Evolutionary conservation across 805 yeast genomes (phyloP), one percentile per base, ranked within the genome.

Genomic region (Candida pseudoglaebosa): DNA sequence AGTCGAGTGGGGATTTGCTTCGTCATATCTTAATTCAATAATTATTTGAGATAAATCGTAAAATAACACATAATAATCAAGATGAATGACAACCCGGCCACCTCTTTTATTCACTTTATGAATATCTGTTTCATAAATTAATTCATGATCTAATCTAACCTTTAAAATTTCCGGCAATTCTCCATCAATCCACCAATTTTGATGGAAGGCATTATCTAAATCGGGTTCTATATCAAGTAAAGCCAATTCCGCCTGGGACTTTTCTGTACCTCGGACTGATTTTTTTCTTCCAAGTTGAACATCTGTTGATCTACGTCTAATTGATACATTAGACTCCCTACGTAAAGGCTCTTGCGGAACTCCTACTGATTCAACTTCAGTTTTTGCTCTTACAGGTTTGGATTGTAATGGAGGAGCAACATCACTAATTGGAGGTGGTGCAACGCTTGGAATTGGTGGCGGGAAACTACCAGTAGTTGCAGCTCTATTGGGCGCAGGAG

Each of bases 1-100:
- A 1, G 83, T 67, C 1, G 67, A 54, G 10, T 72, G 54, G 1
- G 93, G 88, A 40, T 79, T 74, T 10, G 64, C 62, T 12, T 54
- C 48, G 28, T 80, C 81, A 50, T 67, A 87, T 16, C 72, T 67
- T 4, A 84, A 61, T 36, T 80, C 78, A 44, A 87, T 61, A 1
- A 75, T 62, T 3, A 80, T 65, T 48, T 82, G 87, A 1, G 93
- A 76, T 47, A 82, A 78, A 54, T 86, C 95, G 43, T 75, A 78
- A 57, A 79, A 82, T 29, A 89, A 60, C 10, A 88, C 68, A 53
- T 86, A 87, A 46, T 84, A 79, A 46, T 83, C 89, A 38, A 83
- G 70, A 45, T 75, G 67, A 4, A 69, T 61, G 5, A 73, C 61
- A 2, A 44, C 46, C 30, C 78, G 63, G 17, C 77, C 76, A 9